Base-by-base conservation (phyloP, 495 filamentous ascomycete genomes). In the Stereocaulon alpinum region DNA sequence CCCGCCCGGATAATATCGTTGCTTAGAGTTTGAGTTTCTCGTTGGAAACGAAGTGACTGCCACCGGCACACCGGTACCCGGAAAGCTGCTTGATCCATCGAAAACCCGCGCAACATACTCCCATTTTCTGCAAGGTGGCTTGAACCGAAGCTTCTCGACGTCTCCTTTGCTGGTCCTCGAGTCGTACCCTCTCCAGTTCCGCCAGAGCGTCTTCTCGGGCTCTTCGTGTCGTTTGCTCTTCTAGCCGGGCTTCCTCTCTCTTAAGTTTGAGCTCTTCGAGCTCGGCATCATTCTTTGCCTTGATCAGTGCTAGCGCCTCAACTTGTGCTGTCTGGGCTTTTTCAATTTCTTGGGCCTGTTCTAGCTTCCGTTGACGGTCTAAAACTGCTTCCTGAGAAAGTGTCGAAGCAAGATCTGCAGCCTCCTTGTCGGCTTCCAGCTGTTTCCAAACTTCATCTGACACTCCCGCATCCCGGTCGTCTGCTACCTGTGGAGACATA, bases 391-490 rank as follows among this genome's bases (percentile, higher is more conserved):
- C 41, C 6, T 43, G 41, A 18, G 47, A 45, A 18, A 20, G 48
- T 7, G 29, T 40, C 15, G 17, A 9, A 9, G n/a, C 15, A 12
- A 24, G 20, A n/a, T 69, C 66, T 2, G 70, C 69, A 1, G 67
- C 71, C 3, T 68, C 57, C 41, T 72, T 75, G 68, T 83, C 79
- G 0, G 56, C 64, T 59, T 82, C 72, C 0, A 88, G 74, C 54
- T 81, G 78, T 17, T 72, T 61, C 85, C 85, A 87, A n/a, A 79
- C 69, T 3, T 64, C 79, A 60, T 87, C 82, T 22, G 74, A 72
- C 0, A 87, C 83, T 2, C 82, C 81, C 0, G 69, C 61, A 45
- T 87, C 85, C 22, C 83, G 73, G 0, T 22, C 41, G 27, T n/a
- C 51, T 20, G 40, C 6, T 17, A 22, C 32, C 1, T 55, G 17